phyloP scores from a whole-genome alignment of 805 yeast genomes.

The Kluyveromyces dobzhanskii region DNA sequence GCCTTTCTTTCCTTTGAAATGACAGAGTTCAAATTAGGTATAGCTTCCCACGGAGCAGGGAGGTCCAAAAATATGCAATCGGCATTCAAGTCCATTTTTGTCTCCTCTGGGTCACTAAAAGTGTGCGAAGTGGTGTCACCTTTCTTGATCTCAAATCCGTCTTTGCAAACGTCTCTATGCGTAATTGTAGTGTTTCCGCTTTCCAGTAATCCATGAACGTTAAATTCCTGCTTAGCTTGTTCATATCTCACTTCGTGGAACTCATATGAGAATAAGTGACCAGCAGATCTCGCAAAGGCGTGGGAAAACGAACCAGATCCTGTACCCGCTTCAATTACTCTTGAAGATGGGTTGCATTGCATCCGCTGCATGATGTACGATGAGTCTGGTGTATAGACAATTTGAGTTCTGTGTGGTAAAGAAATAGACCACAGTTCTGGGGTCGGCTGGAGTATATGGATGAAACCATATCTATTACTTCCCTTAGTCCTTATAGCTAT shows the following conservation, averaged over 20 bases:
- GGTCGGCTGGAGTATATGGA: slow-evolving; percentile 82
- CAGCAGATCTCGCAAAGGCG: slow-evolving; percentile 79
- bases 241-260: slow-evolving; percentile 77
- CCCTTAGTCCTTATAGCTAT: slow-evolving; percentile 63
- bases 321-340: slow-evolving; percentile 94
- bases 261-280: slow-evolving; percentile 76
- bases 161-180: slow-evolving; percentile 86
- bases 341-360: slow-evolving; percentile 60
- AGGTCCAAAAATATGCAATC: slow-evolving; percentile 79
- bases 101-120: slow-evolving; percentile 16
- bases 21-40: slow-evolving; percentile 59
- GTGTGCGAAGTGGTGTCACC: slow-evolving; percentile 20
- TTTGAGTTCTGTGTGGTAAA: slow-evolving; percentile 94
- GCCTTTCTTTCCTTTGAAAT: slow-evolving; percentile 45
- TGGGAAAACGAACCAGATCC: slow-evolving; percentile 96
- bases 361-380: slow-evolving; percentile 82
- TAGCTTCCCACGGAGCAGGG: slow-evolving; percentile 97
- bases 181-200: slow-evolving; percentile 53
- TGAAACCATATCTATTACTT: slow-evolving; percentile 51
- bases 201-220: slow-evolving; percentile 51
- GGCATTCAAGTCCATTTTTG: slow-evolving; percentile 37
- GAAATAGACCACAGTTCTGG: slow-evolving; percentile 97
- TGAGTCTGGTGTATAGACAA: slow-evolving; percentile 93
- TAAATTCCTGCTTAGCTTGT: slow-evolving; percentile 74
- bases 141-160: slow-evolving; percentile 58